Percentiles rank a stretch among this genome's conserved stretches.
Conservation (phyloP, 2,329 filamentous ascomycete species). For the Claviceps quebecensis region DNA sequence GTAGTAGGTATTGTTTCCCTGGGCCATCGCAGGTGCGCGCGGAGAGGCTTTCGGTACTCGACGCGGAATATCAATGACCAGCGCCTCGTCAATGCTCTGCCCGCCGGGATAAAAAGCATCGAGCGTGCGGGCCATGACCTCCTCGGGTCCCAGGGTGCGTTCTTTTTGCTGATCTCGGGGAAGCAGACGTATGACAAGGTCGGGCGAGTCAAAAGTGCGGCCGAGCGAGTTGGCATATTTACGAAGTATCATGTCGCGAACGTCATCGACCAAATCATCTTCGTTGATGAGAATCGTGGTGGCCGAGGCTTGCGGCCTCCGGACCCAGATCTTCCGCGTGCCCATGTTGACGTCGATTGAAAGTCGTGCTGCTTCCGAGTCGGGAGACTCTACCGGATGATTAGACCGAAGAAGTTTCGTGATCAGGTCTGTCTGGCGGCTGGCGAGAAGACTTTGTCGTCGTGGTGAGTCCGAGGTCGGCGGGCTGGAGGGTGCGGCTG, state of each 20-base stretch:
- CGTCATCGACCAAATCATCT: slow-evolving; percentile 86
- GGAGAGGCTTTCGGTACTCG: slow-evolving; percentile 74
- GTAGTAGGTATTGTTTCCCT: slow-evolving; percentile 34
- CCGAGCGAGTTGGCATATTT: slow-evolving; percentile 94
- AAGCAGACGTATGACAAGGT: slow-evolving; percentile 65
- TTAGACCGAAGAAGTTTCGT: slow-evolving; percentile 17
- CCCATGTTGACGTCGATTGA: slow-evolving; percentile 38
- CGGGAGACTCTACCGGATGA: slow-evolving; percentile 9
- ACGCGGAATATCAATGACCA: slow-evolving; percentile 77
- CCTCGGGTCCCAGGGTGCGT: slow-evolving; percentile 69
- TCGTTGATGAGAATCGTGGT: slow-evolving; percentile 76
- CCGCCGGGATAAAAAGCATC: slow-evolving; percentile 77
- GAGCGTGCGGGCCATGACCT: slow-evolving; percentile 62
- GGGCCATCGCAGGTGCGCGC: slow-evolving; percentile 31
- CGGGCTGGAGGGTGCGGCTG: not conserved
- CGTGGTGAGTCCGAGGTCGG: slow-evolving; percentile 10
- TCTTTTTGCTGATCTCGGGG: slow-evolving; percentile 55
- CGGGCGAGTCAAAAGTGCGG: slow-evolving; percentile 76
- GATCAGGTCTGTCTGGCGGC: slow-evolving; percentile 20
- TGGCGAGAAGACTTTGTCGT: slow-evolving; percentile 24
- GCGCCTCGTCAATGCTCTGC: slow-evolving; percentile 75
- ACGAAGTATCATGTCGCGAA: slow-evolving; percentile 77
- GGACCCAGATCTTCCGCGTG: slow-evolving; percentile 87
- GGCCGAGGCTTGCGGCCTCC: slow-evolving; percentile 68
- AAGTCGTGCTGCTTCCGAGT: slow-evolving; percentile 9